These are phyloP conservation scores for Senecio squalidus DNA, from an alignment of 140 eudicot genomes.

Conservation along the genomic window DNA sequence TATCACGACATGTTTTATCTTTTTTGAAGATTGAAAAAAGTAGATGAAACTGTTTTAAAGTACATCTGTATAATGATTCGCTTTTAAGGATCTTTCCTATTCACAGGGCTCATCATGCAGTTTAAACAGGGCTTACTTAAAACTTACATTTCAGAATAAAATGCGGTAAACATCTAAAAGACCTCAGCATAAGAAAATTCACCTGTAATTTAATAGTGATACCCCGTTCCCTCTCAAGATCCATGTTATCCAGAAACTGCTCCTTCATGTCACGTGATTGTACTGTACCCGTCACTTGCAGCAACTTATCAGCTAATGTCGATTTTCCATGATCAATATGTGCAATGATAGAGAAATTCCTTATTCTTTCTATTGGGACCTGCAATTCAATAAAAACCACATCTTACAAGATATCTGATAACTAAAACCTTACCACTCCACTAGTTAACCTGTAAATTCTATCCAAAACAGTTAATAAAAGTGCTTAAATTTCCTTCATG, in stretches of 20 bases:
- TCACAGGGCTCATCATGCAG: conserved; percentile 1
- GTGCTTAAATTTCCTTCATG: conserved; percentile 10
- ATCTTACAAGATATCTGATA: neutral
- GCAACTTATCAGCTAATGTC: conserved; percentile 90
- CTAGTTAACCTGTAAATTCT: neutral
- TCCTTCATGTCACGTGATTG: conserved; percentile 94
- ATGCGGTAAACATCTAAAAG: neutral
- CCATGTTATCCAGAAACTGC: conserved; percentile 98
- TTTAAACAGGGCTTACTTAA: neutral
- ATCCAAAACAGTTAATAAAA: conserved; percentile 3
- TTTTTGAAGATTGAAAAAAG: neutral
- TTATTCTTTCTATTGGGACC: conserved; percentile 78
- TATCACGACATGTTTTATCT: too few relatives aligned
- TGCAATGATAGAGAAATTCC: conserved; percentile 92
- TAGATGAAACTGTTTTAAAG: neutral
- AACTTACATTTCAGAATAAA: conserved; percentile 2
- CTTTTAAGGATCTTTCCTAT: conserved; percentile 4
- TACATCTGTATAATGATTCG: neutral
- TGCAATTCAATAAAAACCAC: conserved; percentile 28
- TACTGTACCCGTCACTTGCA: conserved; percentile 95
- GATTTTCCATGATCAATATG: conserved; percentile 99
- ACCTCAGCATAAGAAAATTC: conserved; percentile 13
- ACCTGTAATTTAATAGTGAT: conserved; percentile 97
- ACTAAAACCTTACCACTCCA: neutral
- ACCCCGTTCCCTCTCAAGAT: conserved; percentile 98